Evolutionary conservation across 441 rosid genomes (phyloP).

Genomic region (Erodium moschatum): DNA sequence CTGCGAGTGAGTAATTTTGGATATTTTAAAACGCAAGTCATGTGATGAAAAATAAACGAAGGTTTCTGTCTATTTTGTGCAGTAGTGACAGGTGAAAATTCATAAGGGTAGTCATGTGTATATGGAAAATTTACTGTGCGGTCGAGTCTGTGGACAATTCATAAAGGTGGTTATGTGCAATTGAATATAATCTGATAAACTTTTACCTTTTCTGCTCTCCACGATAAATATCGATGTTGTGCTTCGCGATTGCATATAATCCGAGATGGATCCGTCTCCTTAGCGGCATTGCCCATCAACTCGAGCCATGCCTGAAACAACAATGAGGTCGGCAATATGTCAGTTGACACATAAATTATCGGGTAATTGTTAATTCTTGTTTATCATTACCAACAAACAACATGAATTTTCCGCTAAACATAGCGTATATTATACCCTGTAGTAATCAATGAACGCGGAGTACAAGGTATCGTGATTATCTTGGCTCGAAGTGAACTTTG

Average conservation of each 20-base stretch:
- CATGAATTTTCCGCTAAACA: slow-evolving; percentile 5
- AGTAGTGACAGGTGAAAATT: no score
- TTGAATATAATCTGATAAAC: no score
- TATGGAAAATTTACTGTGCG: no score
- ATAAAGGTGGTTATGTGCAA: no score
- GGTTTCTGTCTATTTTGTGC: no score
- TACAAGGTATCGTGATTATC: slow-evolving; percentile 39
- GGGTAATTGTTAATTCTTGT: not conserved
- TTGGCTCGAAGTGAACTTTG: slow-evolving; percentile 58
- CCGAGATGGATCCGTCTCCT: slow-evolving; percentile 42
- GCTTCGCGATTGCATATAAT: slow-evolving; percentile 53
- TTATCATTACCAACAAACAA: not conserved
- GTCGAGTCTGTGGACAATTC: no score
- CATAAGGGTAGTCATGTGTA: no score
- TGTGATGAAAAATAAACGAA: no score
- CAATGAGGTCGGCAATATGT: not conserved
- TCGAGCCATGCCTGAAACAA: slow-evolving; percentile 62
- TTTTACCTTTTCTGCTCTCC: slow-evolving; percentile 85
- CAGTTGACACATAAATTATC: not conserved
- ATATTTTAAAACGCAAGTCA: not conserved
- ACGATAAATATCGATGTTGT: slow-evolving; percentile 71
- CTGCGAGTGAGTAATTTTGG: not conserved
- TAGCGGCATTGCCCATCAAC: slow-evolving; percentile 44
- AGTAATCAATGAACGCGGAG: slow-evolving; percentile 71
- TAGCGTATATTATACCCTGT: slow-evolving; percentile 40